Percentiles rank a stretch among this genome's conserved stretches.
Conservation (phyloP, 2,329 filamentous ascomycete genomes). For the Chaetoscypha palmicola region DNA sequence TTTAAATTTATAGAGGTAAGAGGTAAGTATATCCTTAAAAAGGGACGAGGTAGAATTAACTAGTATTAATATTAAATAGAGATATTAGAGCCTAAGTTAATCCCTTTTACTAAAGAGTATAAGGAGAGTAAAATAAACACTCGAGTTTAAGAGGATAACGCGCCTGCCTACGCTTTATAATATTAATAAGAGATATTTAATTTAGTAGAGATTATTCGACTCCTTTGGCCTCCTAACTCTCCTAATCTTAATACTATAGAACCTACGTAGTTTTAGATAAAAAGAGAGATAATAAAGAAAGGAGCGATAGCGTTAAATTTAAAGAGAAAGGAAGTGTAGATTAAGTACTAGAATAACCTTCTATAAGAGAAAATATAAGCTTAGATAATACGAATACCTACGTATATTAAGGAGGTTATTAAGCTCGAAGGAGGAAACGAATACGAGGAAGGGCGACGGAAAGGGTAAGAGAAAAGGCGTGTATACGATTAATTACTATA, state of each 20-base stretch:
- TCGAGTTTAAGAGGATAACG: slow-evolving; percentile 1
- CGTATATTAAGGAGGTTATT: not conserved
- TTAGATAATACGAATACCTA: not conserved
- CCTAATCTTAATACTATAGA: slow-evolving; percentile 24
- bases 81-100: not conserved
- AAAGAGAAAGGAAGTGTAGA: slow-evolving; percentile 11
- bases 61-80: slow-evolving; percentile 5
- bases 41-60: slow-evolving; percentile 1
- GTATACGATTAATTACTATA: too few relatives aligned
- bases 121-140: not conserved
- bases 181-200: slow-evolving; percentile 2
- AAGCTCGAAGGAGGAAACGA: not conserved
- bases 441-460: not conserved
- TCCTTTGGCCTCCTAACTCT: too few relatives aligned
- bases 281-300: slow-evolving; percentile 16
- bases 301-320: slow-evolving; percentile 7
- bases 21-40: not conserved
- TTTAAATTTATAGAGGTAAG: not conserved
- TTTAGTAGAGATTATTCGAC: not conserved
- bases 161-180: not conserved
- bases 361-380: slow-evolving; percentile 18
- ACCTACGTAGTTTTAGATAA: slow-evolving; percentile 20
- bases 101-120: slow-evolving; percentile 2
- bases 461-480: not conserved
- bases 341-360: slow-evolving; percentile 14